These are phyloP conservation scores for Cyberlindnera mississippiensis DNA, from an alignment of 805 yeast genomes.

Conservation along the genomic window DNA sequence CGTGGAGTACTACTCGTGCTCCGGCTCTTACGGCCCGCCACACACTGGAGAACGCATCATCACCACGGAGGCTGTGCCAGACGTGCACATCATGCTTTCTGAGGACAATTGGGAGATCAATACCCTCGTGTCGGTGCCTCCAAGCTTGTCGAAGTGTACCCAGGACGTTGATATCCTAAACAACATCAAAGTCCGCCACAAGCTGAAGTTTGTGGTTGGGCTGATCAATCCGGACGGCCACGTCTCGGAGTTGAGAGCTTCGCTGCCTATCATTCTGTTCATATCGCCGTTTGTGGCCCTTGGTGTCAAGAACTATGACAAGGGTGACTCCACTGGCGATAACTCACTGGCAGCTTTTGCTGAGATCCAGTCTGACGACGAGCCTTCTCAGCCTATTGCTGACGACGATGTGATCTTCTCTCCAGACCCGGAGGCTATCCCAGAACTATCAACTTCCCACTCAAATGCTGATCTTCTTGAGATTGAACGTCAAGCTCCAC, in stretches of 20 bases:
- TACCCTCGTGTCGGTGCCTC: conserved; percentile 60
- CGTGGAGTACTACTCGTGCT: conserved; percentile 62
- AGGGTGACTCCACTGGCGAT: conserved; percentile 22
- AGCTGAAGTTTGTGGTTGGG: conserved; percentile 75
- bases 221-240: conserved; percentile 89
- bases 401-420: conserved; percentile 41
- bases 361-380: conserved; percentile 28
- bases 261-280: conserved; percentile 74
- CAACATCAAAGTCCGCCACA: conserved; percentile 81
- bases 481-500: conserved; percentile 68
- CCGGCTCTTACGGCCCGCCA: conserved; percentile 54
- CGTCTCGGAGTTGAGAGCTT: conserved; percentile 85
- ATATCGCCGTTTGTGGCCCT: conserved; percentile 82
- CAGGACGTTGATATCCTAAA: conserved; percentile 79
- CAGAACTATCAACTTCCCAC: conserved; percentile 3
- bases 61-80: conserved; percentile 43
- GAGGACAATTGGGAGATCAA: conserved; percentile 75
- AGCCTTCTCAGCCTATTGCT: conserved; percentile 16
- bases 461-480: conserved; percentile 26
- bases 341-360: conserved; percentile 22
- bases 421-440: conserved; percentile 30
- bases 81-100: conserved; percentile 22
- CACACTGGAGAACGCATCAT: conserved; percentile 62
- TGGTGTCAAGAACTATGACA: conserved; percentile 38
- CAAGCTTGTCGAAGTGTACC: conserved; percentile 68